Evolutionary conservation across 139 green algal genomes (phyloP).

Genomic region (Picocystis salinarum): DNA sequence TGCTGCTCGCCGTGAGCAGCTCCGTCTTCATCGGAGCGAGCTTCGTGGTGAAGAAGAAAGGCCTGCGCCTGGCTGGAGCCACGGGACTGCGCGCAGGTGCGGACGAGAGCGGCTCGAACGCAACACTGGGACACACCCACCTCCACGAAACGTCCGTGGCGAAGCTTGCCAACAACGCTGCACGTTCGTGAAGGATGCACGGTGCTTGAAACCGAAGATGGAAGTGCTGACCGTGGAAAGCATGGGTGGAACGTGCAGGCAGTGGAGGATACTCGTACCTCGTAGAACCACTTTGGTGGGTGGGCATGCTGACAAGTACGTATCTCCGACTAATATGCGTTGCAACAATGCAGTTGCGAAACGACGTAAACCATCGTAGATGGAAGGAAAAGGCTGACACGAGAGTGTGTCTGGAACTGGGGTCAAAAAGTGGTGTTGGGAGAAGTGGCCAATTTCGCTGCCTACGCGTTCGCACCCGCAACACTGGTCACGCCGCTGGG

Average conservation of each 20-base stretch:
- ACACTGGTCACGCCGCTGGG: slow-evolving; percentile 84
- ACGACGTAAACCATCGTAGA: no score
- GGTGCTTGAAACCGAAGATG: no score
- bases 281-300: slow-evolving; percentile 85
- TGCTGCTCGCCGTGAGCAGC: slow-evolving; percentile 60
- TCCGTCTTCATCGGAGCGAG: slow-evolving; percentile 81
- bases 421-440: slow-evolving; percentile 75
- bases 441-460: slow-evolving; percentile 87
- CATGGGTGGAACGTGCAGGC: slow-evolving; percentile 26
- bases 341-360: no score
- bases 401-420: no score
- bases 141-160: no score
- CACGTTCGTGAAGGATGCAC: no score
- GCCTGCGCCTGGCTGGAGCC: slow-evolving; percentile 49
- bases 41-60: slow-evolving; percentile 98
- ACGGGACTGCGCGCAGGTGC: slow-evolving; percentile 57
- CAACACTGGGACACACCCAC: no score
- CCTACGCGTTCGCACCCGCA: slow-evolving; percentile 90
- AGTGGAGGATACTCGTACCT: slow-evolving; percentile 84
- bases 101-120: no score
- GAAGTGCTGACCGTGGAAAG: no score
- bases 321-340: no score
- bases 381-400: no score
- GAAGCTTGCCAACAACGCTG: no score
- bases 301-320: slow-evolving; percentile 57